Evolutionary conservation across 306 rosid species (phyloP).

Genomic region (Prunus salicina): DNA sequence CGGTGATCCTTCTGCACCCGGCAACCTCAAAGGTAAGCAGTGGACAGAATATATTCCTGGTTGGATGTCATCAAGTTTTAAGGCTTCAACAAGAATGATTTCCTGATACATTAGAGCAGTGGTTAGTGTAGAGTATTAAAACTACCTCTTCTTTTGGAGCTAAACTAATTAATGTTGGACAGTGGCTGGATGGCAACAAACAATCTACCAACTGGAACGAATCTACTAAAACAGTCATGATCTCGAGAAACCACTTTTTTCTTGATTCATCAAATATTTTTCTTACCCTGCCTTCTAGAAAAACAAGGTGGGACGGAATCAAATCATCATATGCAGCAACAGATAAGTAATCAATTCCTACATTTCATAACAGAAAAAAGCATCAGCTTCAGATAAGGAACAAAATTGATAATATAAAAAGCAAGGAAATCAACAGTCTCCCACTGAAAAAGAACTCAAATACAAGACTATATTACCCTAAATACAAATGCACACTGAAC

Average conservation of each 20-base stretch:
- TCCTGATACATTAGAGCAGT: slow-evolving; percentile 47
- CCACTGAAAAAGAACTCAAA: neutral
- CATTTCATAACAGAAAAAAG: neutral
- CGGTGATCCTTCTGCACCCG: slow-evolving; percentile 92
- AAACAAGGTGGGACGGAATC: slow-evolving; percentile 41
- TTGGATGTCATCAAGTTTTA: slow-evolving; percentile 71
- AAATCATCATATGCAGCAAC: slow-evolving; percentile 53
- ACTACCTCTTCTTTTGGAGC: neutral
- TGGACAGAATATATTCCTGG: slow-evolving; percentile 70
- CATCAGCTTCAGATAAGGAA: neutral
- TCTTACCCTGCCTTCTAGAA: slow-evolving; percentile 53
- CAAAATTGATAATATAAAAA: neutral
- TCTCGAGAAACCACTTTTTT: neutral
- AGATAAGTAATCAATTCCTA: slow-evolving; percentile 57
- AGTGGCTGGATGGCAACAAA: neutral
- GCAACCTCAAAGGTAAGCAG: slow-evolving; percentile 84
- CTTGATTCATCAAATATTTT: neutral
- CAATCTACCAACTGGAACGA: neutral
- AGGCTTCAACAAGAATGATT: slow-evolving; percentile 82
- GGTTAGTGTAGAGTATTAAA: slow-evolving; percentile 16
- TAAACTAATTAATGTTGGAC: neutral
- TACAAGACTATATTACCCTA: neutral
- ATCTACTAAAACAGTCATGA: neutral
- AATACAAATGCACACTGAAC: neutral
- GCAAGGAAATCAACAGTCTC: neutral